Evolutionary conservation across 176 grass and related monocot species (phyloP).

Genomic region (Hordeum vulgare): DNA sequence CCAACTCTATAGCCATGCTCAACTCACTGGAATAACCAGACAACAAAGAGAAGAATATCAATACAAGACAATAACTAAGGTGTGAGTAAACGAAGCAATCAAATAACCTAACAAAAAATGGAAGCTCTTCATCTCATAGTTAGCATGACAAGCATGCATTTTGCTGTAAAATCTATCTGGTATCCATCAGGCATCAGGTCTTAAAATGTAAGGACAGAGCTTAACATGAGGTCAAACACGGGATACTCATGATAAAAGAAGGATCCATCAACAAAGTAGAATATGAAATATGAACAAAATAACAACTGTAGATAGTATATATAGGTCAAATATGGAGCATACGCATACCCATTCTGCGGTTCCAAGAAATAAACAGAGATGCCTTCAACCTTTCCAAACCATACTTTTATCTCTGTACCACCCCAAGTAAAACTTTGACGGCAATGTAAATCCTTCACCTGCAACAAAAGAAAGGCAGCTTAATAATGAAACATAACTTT

Average conservation of each 20-base stretch:
- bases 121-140: neutral
- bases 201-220: slow-evolving; percentile 8
- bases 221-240: neutral
- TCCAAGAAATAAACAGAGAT: slow-evolving; percentile 94
- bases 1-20: neutral
- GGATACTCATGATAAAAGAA: neutral
- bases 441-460: slow-evolving; percentile 86
- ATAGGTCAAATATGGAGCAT: neutral
- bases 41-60: neutral
- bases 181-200: slow-evolving; percentile 8
- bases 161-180: neutral
- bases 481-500: neutral
- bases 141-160: neutral
- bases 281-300: neutral
- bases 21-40: neutral
- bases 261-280: neutral
- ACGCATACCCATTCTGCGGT: slow-evolving; percentile 88
- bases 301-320: neutral
- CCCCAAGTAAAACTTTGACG: slow-evolving; percentile 55
- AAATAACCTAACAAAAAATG: neutral
- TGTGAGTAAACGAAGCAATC: neutral
- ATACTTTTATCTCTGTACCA: slow-evolving; percentile 85
- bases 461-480: slow-evolving; percentile 17
- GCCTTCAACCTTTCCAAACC: slow-evolving; percentile 85
- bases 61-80: neutral